Base-by-base conservation (phyloP, 345 rosid species). In the Hirschfeldia incana region DNA sequence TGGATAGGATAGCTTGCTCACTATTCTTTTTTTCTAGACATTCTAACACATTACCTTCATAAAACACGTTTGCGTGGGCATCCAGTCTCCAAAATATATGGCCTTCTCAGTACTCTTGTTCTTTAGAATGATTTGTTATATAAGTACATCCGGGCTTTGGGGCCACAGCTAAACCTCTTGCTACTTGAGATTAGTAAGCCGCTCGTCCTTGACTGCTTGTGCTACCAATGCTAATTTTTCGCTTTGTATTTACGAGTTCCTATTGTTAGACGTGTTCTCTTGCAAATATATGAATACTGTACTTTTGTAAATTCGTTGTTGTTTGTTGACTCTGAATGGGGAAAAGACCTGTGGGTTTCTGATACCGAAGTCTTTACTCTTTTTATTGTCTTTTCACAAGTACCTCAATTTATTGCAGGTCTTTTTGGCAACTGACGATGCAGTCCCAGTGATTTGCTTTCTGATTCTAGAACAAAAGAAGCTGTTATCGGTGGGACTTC, bases 381-480 rank as follows among this genome's bases (percentile, higher is more conserved):
- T 30, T 44, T 66, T 13, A 51, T 15, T 66, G 66, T 0, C 61
- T 63, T 15, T 74, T 79, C 57, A 76, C 55, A 70, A 58, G n/a
- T 80, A 53, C 64, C 34, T 70, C 61, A 11, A 69, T 51, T 49
- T 72, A 36, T 79, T 63, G 30, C 88, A 95, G 99, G 96, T 93
- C 73, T 95, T 95, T 84, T 84, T 95, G 75, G 94, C 98, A 8
- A 85, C 92, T 64, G 98, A 93, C 85, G 93, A 89, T 83, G 82
- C 88, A 69, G 87, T 86, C 74, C 93, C 97, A 53, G 69, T 91
- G 60, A 83, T 95, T 78, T 95, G 96, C 81, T 87, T 95, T 85
- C 94, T 95, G 83, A 86, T 90, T 74, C 88, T 84, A 82, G 98
- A 94, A 77, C 97, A 95, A 86, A 90, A 93, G 76, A 90, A 87